These are phyloP conservation scores for Auricularia auricula-judae DNA, from an alignment of 768 basidiomycete species.

Conservation along the genomic window DNA sequence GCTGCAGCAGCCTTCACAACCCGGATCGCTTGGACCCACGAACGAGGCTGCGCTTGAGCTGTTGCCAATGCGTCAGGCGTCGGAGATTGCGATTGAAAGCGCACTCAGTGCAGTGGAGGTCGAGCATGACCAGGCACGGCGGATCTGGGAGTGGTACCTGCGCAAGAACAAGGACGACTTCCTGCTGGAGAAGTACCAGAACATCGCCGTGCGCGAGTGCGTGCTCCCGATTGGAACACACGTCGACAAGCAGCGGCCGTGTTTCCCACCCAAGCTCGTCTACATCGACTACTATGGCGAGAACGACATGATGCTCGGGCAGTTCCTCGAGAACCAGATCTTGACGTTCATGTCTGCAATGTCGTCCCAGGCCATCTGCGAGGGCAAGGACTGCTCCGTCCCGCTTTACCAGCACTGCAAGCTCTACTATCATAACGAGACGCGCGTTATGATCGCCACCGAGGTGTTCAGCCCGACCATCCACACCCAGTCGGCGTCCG, in stretches of 20 bases:
- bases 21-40: background rate
- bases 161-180: conserved; percentile 80
- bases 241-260: conserved; percentile 51
- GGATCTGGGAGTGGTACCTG: conserved; percentile 93
- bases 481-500: conserved; percentile 28
- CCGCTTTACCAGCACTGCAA: conserved; percentile 75
- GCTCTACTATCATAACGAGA: conserved; percentile 85
- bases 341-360: conserved; percentile 1
- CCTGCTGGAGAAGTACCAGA: conserved; percentile 87
- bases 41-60: conserved; percentile 15
- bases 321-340: conserved; percentile 57
- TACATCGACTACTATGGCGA: conserved; percentile 86
- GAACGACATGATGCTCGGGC: conserved; percentile 85
- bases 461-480: conserved; percentile 78
- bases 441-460: conserved; percentile 70
- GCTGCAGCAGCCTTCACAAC: background rate
- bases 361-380: conserved; percentile 49
- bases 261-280: conserved; percentile 43
- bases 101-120: conserved; percentile 57
- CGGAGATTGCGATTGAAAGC: conserved; percentile 70
- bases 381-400: conserved; percentile 75
- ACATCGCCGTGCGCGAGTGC: conserved; percentile 70
- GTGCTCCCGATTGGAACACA: conserved; percentile 59
- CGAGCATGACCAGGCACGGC: conserved; percentile 77
- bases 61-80: conserved; percentile 43